Percentiles rank a stretch among this genome's conserved stretches.
Evolutionary conservation across 495 filamentous ascomycete species (phyloP).

Genomic region (Lasiosphaeris hirsuta): DNA sequence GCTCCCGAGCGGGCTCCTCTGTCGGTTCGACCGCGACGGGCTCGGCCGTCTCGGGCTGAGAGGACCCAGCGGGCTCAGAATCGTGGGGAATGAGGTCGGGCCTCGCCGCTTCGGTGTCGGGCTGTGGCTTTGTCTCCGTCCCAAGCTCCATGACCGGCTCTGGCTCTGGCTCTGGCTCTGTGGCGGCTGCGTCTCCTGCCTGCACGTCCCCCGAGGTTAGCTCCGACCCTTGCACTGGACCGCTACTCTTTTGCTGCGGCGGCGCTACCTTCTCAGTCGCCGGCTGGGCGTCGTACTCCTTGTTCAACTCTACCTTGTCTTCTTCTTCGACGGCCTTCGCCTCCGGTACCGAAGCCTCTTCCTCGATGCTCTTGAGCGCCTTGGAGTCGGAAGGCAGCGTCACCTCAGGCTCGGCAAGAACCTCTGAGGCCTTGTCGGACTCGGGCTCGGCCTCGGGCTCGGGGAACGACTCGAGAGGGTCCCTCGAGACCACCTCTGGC

Average conservation of each 20-base stretch:
- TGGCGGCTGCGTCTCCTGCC: conserved; percentile 2
- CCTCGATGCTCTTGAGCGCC: conserved; percentile 10
- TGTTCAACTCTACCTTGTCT: neutral
- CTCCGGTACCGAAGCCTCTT: conserved; percentile 6
- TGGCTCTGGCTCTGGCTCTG: neutral
- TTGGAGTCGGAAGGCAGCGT: conserved; percentile 1
- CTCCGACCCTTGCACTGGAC: neutral
- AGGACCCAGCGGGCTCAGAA: conserved; percentile 28
- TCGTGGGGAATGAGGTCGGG: conserved; percentile 15
- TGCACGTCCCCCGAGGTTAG: conserved; percentile 1
- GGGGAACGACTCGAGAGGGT: conserved; percentile 12
- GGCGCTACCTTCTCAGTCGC: conserved; percentile 30
- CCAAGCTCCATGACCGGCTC: conserved; percentile 1
- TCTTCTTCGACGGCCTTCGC: neutral
- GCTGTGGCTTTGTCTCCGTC: conserved; percentile 6
- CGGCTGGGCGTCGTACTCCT: conserved; percentile 2
- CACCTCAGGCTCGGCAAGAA: neutral
- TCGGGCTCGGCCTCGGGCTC: conserved; percentile 17
- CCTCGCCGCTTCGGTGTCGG: conserved; percentile 4
- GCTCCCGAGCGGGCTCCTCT: conserved; percentile 25
- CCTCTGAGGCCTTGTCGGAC: conserved; percentile 25
- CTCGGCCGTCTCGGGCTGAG: conserved; percentile 24
- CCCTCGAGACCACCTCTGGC: conserved; percentile 12
- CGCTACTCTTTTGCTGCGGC: neutral
- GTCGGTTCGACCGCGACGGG: conserved; percentile 19